phyloP scores from a whole-genome alignment of 1,284 basidiomycete genomes.

The Fomitopsis schrenkii region DNA sequence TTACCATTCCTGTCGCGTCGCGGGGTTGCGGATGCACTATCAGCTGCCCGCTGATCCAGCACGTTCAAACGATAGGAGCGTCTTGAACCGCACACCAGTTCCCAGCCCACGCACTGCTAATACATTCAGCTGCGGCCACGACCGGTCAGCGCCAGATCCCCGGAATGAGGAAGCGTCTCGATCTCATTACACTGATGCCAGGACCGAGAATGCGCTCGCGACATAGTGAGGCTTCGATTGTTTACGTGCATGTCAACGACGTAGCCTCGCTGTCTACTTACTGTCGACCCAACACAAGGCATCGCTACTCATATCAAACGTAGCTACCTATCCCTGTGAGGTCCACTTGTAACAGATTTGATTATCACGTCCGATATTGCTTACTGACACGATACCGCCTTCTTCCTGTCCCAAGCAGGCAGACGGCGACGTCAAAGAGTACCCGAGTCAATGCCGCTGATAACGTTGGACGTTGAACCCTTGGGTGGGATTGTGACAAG shows the following conservation, averaged over 20 bases:
- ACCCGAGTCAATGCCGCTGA: neutral
- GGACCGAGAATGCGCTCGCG: neutral
- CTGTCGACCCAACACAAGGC: neutral
- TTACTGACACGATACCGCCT: neutral
- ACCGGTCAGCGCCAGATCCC: neutral
- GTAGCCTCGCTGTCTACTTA: neutral
- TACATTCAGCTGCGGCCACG: neutral
- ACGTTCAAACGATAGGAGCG: too few species aligned
- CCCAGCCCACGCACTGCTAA: neutral
- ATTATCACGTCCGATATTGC: neutral
- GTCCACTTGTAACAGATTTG: neutral
- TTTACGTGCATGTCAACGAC: constrained; percentile 3
- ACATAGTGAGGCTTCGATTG: neutral
- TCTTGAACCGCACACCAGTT: neutral
- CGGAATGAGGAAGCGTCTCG: neutral
- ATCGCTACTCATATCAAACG: neutral
- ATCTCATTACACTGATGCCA: neutral
- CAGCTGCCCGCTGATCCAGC: too few species aligned
- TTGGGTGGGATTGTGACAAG: neutral
- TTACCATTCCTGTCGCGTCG: neutral
- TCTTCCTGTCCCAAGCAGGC: neutral
- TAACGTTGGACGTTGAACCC: neutral
- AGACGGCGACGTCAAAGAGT: neutral
- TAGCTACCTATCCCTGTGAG: neutral
- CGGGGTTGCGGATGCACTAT: neutral